These are phyloP conservation scores for Carex parvula DNA, from an alignment of 176 grass and related monocot species.

Conservation along the genomic window DNA sequence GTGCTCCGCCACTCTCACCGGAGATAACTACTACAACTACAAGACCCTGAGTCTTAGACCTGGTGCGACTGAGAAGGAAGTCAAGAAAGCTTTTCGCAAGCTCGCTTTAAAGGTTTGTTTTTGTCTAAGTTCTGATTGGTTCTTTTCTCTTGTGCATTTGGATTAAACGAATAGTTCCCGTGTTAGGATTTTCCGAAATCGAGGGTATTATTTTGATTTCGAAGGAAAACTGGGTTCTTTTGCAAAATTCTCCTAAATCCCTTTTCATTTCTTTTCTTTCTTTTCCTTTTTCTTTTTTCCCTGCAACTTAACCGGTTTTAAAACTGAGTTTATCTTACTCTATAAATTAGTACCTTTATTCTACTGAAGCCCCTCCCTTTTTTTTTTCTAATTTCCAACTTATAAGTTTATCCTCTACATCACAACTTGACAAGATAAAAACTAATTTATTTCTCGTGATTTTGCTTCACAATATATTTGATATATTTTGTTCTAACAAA, in stretches of 20 bases:
- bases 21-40: slow-evolving; percentile 35
- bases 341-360: too few species aligned
- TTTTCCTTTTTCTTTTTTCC: background rate
- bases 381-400: too few species aligned
- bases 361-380: too few species aligned
- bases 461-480: background rate
- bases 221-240: background rate
- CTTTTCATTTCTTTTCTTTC: background rate
- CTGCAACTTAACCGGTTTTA: background rate
- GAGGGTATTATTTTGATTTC: slow-evolving; percentile 6
- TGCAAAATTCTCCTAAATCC: background rate
- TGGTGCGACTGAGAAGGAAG: slow-evolving; percentile 40
- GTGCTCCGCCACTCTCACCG: slow-evolving; percentile 24
- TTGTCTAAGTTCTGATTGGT: background rate
- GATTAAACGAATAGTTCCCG: background rate
- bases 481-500: background rate
- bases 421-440: too few species aligned
- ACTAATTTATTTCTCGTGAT: background rate
- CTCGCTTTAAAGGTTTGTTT: slow-evolving; percentile 40
- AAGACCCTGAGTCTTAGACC: slow-evolving; percentile 32
- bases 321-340: too few species aligned
- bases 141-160: background rate
- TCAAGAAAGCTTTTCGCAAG: slow-evolving; percentile 40
- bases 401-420: too few species aligned
- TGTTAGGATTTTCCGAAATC: background rate